These are phyloP conservation scores for Scutellaria minor DNA, from an alignment of 257 asterid species.

Conservation along the genomic window DNA sequence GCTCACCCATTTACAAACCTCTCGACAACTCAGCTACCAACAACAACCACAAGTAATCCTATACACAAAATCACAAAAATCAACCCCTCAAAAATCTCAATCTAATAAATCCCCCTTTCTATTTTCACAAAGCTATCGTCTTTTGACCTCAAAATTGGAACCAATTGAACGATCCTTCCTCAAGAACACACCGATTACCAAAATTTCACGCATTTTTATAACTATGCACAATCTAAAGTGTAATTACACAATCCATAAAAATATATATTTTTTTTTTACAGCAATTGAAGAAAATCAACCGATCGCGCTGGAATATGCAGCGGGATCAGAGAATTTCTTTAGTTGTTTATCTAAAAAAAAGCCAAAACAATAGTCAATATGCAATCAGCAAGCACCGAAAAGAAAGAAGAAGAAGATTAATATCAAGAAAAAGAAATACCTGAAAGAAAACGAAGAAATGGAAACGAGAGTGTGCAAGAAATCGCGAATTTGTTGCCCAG, in stretches of 20 bases:
- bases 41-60: constrained; percentile 31
- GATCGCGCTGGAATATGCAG: constrained; percentile 66
- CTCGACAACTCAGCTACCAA: constrained; percentile 36
- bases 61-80: constrained; percentile 31
- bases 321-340: constrained; percentile 58
- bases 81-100: constrained; percentile 31
- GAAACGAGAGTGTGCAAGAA: constrained; percentile 31
- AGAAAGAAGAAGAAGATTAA: background rate
- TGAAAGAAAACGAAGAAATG: constrained; percentile 39
- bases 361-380: constrained; percentile 31
- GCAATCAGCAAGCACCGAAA: constrained; percentile 23
- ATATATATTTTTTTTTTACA: background rate
- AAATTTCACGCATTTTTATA: constrained; percentile 15
- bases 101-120: constrained; percentile 17
- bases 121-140: constrained; percentile 29
- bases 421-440: constrained; percentile 41
- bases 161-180: constrained; percentile 25
- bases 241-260: constrained; percentile 21
- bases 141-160: constrained; percentile 36
- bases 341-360: constrained; percentile 3
- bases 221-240: constrained; percentile 21
- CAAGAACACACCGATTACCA: background rate
- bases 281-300: constrained; percentile 44
- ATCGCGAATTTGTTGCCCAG: constrained; percentile 49
- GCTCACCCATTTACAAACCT: constrained; percentile 62